Percentiles rank a stretch among this genome's conserved stretches.
phyloP scores from a whole-genome alignment of 306 rosid genomes.

The Purshia tridentata region DNA sequence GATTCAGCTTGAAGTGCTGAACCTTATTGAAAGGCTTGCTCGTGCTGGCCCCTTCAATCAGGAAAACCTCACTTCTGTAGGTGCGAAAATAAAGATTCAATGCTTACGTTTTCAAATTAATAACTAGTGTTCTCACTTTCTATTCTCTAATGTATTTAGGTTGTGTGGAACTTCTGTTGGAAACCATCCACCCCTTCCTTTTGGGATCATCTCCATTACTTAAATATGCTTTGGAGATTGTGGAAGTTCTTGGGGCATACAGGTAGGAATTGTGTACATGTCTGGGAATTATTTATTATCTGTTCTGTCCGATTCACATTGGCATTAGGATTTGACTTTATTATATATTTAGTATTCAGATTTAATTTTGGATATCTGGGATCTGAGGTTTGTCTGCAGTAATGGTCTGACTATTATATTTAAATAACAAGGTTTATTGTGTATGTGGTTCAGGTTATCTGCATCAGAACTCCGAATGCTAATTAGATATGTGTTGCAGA shows the following conservation, averaged over 20 bases:
- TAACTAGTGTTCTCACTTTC: slow-evolving; percentile 20
- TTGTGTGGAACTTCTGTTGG: slow-evolving; percentile 89
- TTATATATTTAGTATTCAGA: background rate
- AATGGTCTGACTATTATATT: background rate
- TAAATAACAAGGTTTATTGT: slow-evolving; percentile 17
- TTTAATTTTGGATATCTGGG: slow-evolving; percentile 25
- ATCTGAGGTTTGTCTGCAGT: background rate
- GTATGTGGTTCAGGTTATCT: slow-evolving; percentile 60
- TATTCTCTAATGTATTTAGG: slow-evolving; percentile 46
- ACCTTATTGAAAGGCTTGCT: slow-evolving; percentile 74
- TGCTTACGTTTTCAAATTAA: slow-evolving; percentile 19
- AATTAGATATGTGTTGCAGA: slow-evolving; percentile 72
- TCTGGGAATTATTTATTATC: slow-evolving; percentile 23
- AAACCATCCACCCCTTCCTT: slow-evolving; percentile 87
- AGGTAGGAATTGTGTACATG: slow-evolving; percentile 48
- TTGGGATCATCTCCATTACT: slow-evolving; percentile 83
- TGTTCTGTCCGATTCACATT: slow-evolving; percentile 16
- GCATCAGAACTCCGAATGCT: slow-evolving; percentile 78
- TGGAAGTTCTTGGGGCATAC: slow-evolving; percentile 94
- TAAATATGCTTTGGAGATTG: slow-evolving; percentile 76
- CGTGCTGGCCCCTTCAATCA: slow-evolving; percentile 81
- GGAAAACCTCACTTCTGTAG: slow-evolving; percentile 88
- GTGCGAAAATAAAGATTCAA: slow-evolving; percentile 46
- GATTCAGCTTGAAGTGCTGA: slow-evolving; percentile 80
- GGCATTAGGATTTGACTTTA: slow-evolving; percentile 3